Evolutionary conservation across 2,329 filamentous ascomycete genomes (phyloP).

Genomic region (Colletotrichum tropicicola): DNA sequence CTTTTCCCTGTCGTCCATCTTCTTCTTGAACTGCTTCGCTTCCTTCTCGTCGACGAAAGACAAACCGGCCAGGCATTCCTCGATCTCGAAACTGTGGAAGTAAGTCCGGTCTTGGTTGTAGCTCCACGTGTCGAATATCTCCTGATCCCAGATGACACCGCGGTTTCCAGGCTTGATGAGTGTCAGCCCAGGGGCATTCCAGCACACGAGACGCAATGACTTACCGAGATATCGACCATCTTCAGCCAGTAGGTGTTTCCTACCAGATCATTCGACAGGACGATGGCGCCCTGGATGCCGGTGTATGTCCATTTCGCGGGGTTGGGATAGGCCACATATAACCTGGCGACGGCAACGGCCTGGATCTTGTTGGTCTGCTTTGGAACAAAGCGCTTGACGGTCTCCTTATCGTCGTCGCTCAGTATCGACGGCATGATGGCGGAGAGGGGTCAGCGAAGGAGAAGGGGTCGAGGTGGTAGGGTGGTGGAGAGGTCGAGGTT

Average conservation of each 20-base stretch:
- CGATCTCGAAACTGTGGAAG: conserved; percentile 97
- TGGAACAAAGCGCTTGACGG: conserved; percentile 91
- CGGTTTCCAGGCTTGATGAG: conserved; percentile 72
- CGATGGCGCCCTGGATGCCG: conserved; percentile 88
- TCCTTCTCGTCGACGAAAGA: conserved; percentile 98
- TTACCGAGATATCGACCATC: conserved; percentile 93
- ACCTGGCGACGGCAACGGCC: conserved; percentile 89
- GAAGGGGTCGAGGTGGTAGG: background rate
- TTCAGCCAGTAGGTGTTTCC: conserved; percentile 98
- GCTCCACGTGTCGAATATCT: conserved; percentile 92
- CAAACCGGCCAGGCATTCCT: conserved; percentile 88
- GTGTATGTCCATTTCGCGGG: conserved; percentile 91
- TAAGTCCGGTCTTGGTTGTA: conserved; percentile 98
- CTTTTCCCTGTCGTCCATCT: conserved; percentile 96
- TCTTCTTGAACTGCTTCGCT: conserved; percentile 95
- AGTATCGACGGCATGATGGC: conserved; percentile 73
- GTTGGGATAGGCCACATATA: conserved; percentile 93
- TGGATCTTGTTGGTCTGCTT: conserved; percentile 98
- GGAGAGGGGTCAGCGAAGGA: conserved; percentile 13
- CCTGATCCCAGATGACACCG: conserved; percentile 96
- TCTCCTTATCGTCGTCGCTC: conserved; percentile 94
- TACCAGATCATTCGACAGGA: conserved; percentile 92
- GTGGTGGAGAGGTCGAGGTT: conserved; percentile 13
- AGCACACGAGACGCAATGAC: conserved; percentile 42
- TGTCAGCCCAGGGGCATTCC: conserved; percentile 30